A percentile compares a stretch with the other conserved stretches of the same genome.
Conservation (phyloP, 2,329 filamentous ascomycete species). For the Epichloe typhina region DNA sequence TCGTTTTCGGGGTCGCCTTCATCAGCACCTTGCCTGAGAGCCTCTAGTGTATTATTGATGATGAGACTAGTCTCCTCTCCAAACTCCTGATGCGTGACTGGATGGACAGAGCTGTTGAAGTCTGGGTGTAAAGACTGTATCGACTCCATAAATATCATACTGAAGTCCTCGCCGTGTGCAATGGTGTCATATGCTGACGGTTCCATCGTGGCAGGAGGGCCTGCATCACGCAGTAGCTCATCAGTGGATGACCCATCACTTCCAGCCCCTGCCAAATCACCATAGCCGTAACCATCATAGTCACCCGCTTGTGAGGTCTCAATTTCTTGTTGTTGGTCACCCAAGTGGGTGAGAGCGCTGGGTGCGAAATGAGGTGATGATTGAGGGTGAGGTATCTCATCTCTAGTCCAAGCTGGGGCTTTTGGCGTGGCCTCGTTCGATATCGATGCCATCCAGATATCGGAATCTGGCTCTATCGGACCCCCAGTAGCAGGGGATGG, state of each 20-base stretch:
- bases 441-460: conserved; percentile 33
- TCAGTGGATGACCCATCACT: conserved; percentile 23
- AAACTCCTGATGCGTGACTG: conserved; percentile 28
- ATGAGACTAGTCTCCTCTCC: conserved; percentile 44
- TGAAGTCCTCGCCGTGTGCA: conserved; percentile 41
- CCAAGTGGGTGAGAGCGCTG: neutral
- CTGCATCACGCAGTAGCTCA: conserved; percentile 11
- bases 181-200: conserved; percentile 27
- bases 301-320: conserved; percentile 12
- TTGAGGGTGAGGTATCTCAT: conserved; percentile 1
- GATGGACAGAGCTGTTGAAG: conserved; percentile 20
- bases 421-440: conserved; percentile 25
- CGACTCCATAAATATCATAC: conserved; percentile 45
- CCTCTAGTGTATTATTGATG: conserved; percentile 41
- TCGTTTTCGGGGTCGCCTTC: conserved; percentile 3
- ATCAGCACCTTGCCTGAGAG: conserved; percentile 25
- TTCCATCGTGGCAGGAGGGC: conserved; percentile 8
- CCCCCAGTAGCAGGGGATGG: conserved; percentile 5
- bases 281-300: conserved; percentile 11
- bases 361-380: conserved; percentile 7
- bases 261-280: conserved; percentile 14
- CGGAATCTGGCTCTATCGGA: conserved; percentile 19
- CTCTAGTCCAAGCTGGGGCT: conserved; percentile 7
- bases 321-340: conserved; percentile 4
- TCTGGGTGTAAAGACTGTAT: conserved; percentile 36